phyloP scores from a whole-genome alignment of 306 rosid genomes.

The Dryas octopetala region DNA sequence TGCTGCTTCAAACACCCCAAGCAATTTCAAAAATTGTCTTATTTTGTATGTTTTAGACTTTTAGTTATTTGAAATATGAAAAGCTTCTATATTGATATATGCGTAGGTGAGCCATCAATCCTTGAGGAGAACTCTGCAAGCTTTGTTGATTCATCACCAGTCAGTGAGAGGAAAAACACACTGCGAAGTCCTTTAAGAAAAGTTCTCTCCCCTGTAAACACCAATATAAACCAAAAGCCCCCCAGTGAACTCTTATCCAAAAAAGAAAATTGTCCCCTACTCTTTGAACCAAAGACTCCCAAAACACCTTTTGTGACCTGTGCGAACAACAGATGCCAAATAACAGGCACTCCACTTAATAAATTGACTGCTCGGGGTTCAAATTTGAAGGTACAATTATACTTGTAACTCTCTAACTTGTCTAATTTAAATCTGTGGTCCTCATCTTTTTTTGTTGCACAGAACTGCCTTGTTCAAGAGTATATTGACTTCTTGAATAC shows the following conservation, averaged over 20 bases:
- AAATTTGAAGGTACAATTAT: slow-evolving; percentile 54
- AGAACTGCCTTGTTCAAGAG: slow-evolving; percentile 68
- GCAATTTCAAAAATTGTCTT: neutral
- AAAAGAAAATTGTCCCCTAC: slow-evolving; percentile 9
- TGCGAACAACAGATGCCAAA: slow-evolving; percentile 32
- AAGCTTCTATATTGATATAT: slow-evolving; percentile 11
- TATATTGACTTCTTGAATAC: slow-evolving; percentile 75
- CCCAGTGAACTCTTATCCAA: slow-evolving; percentile 30
- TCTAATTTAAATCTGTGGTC: slow-evolving; percentile 9
- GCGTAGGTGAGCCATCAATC: slow-evolving; percentile 35
- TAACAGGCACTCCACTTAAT: slow-evolving; percentile 59
- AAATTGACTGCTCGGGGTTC: slow-evolving; percentile 62
- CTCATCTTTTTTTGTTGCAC: slow-evolving; percentile 31
- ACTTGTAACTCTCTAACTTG: neutral
- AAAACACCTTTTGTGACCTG: slow-evolving; percentile 37
- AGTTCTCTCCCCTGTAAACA: slow-evolving; percentile 62
- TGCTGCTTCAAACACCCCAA: neutral
- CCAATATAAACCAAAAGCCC: slow-evolving; percentile 36
- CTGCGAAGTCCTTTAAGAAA: slow-evolving; percentile 53
- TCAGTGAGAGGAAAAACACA: slow-evolving; percentile 31
- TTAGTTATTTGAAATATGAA: neutral
- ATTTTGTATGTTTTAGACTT: neutral
- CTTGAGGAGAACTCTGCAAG: slow-evolving; percentile 23
- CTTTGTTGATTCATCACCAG: slow-evolving; percentile 17
- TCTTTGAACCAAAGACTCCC: slow-evolving; percentile 37